Conservation (phyloP, 2,329 filamentous ascomycete genomes). For the Fusarium nisikadoi region DNA sequence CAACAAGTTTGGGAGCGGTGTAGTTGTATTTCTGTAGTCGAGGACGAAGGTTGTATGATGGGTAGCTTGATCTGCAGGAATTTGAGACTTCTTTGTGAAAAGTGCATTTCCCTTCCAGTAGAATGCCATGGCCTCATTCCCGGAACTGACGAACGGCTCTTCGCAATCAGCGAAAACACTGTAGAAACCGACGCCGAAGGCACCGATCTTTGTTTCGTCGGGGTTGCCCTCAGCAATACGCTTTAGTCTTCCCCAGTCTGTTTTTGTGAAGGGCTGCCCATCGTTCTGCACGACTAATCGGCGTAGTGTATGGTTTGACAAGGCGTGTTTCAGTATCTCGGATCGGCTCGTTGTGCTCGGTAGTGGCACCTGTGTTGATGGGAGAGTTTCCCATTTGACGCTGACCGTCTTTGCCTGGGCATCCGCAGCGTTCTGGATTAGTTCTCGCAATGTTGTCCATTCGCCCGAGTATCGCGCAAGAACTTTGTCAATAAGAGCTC, state of each 20-base stretch:
- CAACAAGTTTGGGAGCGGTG: constrained; percentile 85
- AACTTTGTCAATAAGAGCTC: constrained; percentile 97
- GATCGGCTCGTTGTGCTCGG: constrained; percentile 72
- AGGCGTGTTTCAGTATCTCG: constrained; percentile 81
- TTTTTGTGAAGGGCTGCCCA: constrained; percentile 85
- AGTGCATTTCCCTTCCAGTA: constrained; percentile 99
- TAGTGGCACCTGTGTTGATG: constrained; percentile 81
- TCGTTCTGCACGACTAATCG: constrained; percentile 94
- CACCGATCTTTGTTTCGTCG: constrained; percentile 98
- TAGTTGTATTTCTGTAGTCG: constrained; percentile 90
- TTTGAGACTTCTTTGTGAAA: constrained; percentile 85
- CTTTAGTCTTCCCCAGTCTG: constrained; percentile 93
- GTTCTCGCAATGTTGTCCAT: constrained; percentile 88
- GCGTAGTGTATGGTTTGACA: constrained; percentile 86
- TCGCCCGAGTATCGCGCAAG: constrained; percentile 96
- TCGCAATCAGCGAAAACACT: constrained; percentile 98
- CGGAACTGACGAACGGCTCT: constrained; percentile 95
- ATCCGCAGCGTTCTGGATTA: constrained; percentile 98
- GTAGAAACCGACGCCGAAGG: constrained; percentile 98
- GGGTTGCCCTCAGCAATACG: constrained; percentile 99
- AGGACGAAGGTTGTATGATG: constrained; percentile 90
- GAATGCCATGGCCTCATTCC: constrained; percentile 93
- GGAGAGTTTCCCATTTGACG: constrained; percentile 91
- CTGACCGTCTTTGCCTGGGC: constrained; percentile 89
- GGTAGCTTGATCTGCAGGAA: constrained; percentile 73